Evolutionary conservation across 768 basidiomycete genomes (phyloP), one percentile per base, ranked within the genome.

Genomic region (Russula sp.): DNA sequence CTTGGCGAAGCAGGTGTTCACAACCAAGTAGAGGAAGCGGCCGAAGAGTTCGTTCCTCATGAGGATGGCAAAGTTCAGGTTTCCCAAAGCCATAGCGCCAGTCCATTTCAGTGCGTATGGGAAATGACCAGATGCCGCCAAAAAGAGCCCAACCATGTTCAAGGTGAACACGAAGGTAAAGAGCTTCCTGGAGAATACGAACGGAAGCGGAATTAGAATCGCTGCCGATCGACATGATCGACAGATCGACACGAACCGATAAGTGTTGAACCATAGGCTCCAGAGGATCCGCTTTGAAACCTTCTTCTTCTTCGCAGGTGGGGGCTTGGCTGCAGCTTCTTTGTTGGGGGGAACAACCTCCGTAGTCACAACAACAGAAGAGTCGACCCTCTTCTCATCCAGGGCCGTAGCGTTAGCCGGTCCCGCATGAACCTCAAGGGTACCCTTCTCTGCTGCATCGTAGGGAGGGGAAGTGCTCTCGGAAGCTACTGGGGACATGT

Each of bases 21-120:
- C 80, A 22, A 85, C 68, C 51, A 85, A 73, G 71, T 91, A 93
- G 14, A 93, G 70, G 40, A 84, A 73, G n/a, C 91, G 86, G 10
- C 89, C 88, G 66, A 92, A 92, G 2, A 91, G 76, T 67, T 93
- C 91, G 68, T 93, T 93, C 22, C 91, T 80, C 78, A 89, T 83
- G 22, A 93, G 78, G 60, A 92, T 84, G 6, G 89, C 83, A 31
- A 82, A 74, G 67, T 85, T 82, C 53, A 93, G 73, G 68, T 93
- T 93, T 0, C 88, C 91, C 6, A 87, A 77, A 9, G 87, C 86
- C 61, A 90, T 79, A 11, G 88, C 87, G 67, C 88, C 85, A 18
- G 85, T 81, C 68, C 87, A 87, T 59, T 76, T 73, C 18, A 77
- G 74, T 4, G 88, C 83, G 69, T 93, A 93, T 22, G 78, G 77